Percentiles rank a stretch among this genome's conserved stretches.
These are phyloP conservation scores for Halophytophthora polymorphica DNA, from an alignment of 352 stramenopile species.

Conservation along the genomic window DNA sequence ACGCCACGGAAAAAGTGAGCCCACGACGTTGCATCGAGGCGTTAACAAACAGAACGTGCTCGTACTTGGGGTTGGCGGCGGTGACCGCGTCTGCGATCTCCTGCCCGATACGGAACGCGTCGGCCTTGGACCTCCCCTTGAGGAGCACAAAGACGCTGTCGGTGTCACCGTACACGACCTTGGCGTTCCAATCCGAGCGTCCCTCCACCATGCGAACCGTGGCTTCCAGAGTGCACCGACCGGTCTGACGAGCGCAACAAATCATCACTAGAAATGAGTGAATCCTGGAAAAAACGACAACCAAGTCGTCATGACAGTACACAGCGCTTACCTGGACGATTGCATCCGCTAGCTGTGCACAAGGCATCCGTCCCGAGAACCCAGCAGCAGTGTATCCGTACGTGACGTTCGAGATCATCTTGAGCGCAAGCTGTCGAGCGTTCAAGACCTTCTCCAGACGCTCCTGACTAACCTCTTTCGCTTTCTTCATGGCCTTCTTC, in stretches of 20 bases:
- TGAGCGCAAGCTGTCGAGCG: conserved; percentile 92
- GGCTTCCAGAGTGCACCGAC: conserved; percentile 91
- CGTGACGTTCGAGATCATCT: conserved; percentile 99
- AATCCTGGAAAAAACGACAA: not conserved
- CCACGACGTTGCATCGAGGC: not conserved
- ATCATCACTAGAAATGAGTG: conserved; percentile 2
- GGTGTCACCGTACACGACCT: conserved; percentile 97
- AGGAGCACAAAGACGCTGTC: conserved; percentile 99
- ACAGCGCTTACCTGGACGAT: conserved; percentile 96
- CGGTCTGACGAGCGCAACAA: conserved; percentile 33
- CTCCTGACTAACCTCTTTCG: conserved; percentile 71
- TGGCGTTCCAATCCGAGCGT: conserved; percentile 79
- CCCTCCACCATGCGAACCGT: conserved; percentile 91
- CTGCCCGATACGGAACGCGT: conserved; percentile 94
- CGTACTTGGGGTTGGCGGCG: conserved; percentile 76
- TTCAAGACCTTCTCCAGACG: conserved; percentile 71
- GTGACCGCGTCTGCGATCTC: conserved; percentile 90
- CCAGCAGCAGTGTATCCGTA: conserved; percentile 99
- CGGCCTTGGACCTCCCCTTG: conserved; percentile 87
- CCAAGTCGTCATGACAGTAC: too few species aligned
- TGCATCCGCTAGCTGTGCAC: conserved; percentile 94
- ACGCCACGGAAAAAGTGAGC: not conserved
- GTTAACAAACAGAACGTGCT: not conserved
- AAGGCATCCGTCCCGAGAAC: conserved; percentile 97
- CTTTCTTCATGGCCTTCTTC: conserved; percentile 95